These are phyloP conservation scores for Laguncularia racemosa DNA, from an alignment of 345 rosid genomes.

Conservation along the genomic window DNA sequence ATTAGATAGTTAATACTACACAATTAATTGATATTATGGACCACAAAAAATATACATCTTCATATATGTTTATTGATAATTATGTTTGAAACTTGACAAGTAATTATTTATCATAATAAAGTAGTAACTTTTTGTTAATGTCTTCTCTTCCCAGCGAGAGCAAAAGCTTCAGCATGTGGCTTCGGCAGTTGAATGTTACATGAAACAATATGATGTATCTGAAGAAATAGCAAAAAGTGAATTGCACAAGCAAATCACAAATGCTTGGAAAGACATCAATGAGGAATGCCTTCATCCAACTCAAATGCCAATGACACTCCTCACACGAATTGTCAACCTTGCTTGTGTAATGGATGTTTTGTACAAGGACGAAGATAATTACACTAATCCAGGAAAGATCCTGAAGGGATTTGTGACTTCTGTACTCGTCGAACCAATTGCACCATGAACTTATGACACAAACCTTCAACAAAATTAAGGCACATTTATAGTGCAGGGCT, in stretches of 20 bases:
- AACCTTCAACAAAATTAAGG: not conserved
- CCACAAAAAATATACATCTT: no score
- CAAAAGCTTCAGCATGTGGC: slow-evolving; percentile 15
- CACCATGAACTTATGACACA: not conserved
- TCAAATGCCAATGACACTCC: slow-evolving; percentile 2
- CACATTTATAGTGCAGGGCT: no score
- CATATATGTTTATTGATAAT: no score
- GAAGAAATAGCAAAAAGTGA: slow-evolving; percentile 3
- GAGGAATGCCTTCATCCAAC: slow-evolving; percentile 10
- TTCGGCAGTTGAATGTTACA: slow-evolving; percentile 15
- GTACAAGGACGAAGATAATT: slow-evolving; percentile 16
- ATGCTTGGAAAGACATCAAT: slow-evolving; percentile 25
- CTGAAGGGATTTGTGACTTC: slow-evolving; percentile 10
- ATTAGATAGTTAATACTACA: no score
- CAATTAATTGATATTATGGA: no score
- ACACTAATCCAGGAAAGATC: slow-evolving; percentile 3
- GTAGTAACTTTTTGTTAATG: no score
- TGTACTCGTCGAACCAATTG: slow-evolving; percentile 11
- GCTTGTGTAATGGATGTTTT: slow-evolving; percentile 12
- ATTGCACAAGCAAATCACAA: not conserved
- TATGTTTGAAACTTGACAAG: no score
- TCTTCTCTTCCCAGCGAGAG: slow-evolving; percentile 8
- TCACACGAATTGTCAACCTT: slow-evolving; percentile 12
- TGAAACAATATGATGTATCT: slow-evolving; percentile 3
- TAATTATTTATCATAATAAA: no score